Evolutionary conservation across 2,329 filamentous ascomycete species (phyloP).

Genomic region (Apiospora rasikravindrae): DNA sequence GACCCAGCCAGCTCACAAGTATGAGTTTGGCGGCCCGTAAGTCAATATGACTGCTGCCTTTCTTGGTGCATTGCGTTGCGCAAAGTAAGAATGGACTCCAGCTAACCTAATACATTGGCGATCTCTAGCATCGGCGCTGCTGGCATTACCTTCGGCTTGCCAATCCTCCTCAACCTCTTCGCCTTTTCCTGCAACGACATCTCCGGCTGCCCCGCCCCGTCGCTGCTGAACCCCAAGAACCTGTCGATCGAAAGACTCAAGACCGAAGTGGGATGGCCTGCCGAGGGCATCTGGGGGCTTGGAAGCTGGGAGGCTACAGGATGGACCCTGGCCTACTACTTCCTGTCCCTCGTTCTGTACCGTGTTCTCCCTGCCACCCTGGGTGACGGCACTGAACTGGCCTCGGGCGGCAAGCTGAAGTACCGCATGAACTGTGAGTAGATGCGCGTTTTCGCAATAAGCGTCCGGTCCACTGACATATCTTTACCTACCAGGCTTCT

Average conservation of each 20-base stretch:
- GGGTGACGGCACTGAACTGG: constrained; percentile 71
- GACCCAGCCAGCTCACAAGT: constrained; percentile 32
- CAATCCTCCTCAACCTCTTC: constrained; percentile 77
- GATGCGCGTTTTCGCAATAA: not conserved
- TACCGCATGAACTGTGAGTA: constrained; percentile 79
- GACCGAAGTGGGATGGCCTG: constrained; percentile 80
- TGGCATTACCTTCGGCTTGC: constrained; percentile 79
- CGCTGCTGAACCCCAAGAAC: constrained; percentile 73
- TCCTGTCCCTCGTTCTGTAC: constrained; percentile 76
- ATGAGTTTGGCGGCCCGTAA: constrained; percentile 56
- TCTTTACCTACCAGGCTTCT: constrained; percentile 62
- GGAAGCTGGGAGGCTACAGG: constrained; percentile 71
- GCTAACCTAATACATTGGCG: constrained; percentile 19
- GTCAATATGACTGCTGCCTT: constrained; percentile 27
- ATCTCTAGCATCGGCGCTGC: constrained; percentile 72
- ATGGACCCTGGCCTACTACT: constrained; percentile 79
- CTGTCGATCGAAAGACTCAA: constrained; percentile 76
- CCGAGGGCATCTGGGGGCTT: constrained; percentile 71
- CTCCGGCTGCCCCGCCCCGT: constrained; percentile 87
- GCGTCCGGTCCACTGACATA: not conserved
- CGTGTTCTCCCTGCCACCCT: constrained; percentile 76
- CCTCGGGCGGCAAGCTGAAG: constrained; percentile 74
- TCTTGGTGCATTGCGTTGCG: too few relatives aligned
- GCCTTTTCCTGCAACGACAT: constrained; percentile 91
- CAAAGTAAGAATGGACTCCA: not conserved